Conservation (phyloP, 495 filamentous ascomycete genomes). For the Parathielavia hyrcaniae region DNA sequence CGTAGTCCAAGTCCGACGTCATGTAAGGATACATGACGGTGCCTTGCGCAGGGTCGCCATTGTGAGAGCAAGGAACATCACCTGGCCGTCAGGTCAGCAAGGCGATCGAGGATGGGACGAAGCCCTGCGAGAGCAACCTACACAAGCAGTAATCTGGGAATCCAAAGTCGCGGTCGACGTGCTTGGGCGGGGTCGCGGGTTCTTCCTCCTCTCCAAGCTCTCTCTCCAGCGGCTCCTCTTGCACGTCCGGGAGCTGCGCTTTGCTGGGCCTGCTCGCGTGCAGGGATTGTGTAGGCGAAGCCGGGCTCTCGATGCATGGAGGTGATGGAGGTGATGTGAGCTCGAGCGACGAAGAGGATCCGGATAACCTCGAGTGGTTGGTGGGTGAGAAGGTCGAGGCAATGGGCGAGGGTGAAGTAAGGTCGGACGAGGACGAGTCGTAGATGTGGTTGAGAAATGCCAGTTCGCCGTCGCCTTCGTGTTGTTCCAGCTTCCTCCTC, state of each 20-base stretch:
- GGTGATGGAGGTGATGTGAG: conserved; percentile 30
- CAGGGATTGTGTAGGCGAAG: conserved; percentile 39
- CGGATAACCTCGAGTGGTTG: conserved; percentile 51
- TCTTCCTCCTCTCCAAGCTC: conserved; percentile 55
- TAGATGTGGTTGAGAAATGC: conserved; percentile 29
- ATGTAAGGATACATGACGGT: conserved; percentile 31
- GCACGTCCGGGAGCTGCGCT: conserved; percentile 47
- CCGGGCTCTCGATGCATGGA: conserved; percentile 40
- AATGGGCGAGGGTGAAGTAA: conserved; percentile 54
- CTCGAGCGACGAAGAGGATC: conserved; percentile 48
- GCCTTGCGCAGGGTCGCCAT: conserved; percentile 36
- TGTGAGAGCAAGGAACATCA: conserved; percentile 41
- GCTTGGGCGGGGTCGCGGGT: conserved; percentile 37
- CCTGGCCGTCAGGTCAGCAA: conserved; percentile 26
- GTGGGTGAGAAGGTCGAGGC: conserved; percentile 56
- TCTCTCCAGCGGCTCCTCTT: conserved; percentile 49
- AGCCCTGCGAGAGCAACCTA: conserved; percentile 30
- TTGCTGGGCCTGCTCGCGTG: conserved; percentile 40
- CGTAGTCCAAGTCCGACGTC: conserved; percentile 47
- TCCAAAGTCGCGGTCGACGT: conserved; percentile 31
- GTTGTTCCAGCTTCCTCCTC: conserved; percentile 39
- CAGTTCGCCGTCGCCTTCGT: conserved; percentile 22
- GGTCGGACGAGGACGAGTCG: conserved; percentile 52
- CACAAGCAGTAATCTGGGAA: conserved; percentile 51
- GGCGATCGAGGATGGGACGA: background rate